These are phyloP conservation scores for Colletotrichum acutatum DNA, from an alignment of 2,329 filamentous ascomycete species.

Conservation along the genomic window DNA sequence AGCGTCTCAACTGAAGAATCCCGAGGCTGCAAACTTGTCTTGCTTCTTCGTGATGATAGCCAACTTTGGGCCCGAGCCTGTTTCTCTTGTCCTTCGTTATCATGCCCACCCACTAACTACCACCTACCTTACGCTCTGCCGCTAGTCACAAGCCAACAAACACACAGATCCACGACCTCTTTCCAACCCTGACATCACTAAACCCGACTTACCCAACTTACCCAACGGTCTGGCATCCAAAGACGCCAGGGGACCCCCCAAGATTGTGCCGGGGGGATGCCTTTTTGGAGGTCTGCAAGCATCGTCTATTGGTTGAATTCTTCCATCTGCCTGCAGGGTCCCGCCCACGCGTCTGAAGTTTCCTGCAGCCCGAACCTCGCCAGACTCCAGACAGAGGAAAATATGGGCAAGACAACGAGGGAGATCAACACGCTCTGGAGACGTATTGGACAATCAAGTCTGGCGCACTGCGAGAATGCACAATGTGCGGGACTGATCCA, in stretches of 20 bases:
- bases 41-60: neutral
- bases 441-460: neutral
- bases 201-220: slow-evolving; percentile 3
- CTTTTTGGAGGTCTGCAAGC: slow-evolving; percentile 18
- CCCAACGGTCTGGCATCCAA: slow-evolving; percentile 32
- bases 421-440: slow-evolving; percentile 16
- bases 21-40: slow-evolving; percentile 13
- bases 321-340: slow-evolving; percentile 32
- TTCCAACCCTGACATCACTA: slow-evolving; percentile 29
- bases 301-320: slow-evolving; percentile 17
- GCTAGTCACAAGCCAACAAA: neutral
- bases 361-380: slow-evolving; percentile 21
- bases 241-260: slow-evolving; percentile 22
- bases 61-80: neutral
- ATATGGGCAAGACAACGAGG: slow-evolving; percentile 17
- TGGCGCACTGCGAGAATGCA: neutral
- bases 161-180: slow-evolving; percentile 8
- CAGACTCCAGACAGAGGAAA: neutral
- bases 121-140: no score
- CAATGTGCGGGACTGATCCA: neutral
- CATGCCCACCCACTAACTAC: slow-evolving; percentile 3
- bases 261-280: slow-evolving; percentile 5
- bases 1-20: slow-evolving; percentile 35
- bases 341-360: slow-evolving; percentile 33
- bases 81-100: slow-evolving; percentile 9